Evolutionary conservation across 2,329 filamentous ascomycete genomes (phyloP).

Genomic region (Ceratocystis alfenasii): DNA sequence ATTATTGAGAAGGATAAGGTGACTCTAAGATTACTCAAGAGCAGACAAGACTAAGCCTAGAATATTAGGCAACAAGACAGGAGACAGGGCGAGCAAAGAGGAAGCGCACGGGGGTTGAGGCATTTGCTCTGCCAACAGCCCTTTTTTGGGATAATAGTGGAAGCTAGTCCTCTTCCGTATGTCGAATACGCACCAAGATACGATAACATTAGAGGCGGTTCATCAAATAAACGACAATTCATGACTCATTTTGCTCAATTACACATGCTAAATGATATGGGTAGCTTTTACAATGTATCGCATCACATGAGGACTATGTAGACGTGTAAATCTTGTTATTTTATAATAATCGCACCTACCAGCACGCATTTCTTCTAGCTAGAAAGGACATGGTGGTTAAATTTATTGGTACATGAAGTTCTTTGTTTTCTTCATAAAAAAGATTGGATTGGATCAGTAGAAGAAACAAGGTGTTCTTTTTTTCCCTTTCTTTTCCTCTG

Average conservation of each 20-base stretch:
- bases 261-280: not conserved
- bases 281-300: not conserved
- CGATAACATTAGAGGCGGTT: conserved; percentile 13
- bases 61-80: not conserved
- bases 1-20: conserved; percentile 99
- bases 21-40: conserved; percentile 96
- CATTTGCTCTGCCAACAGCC: not conserved
- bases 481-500: not conserved
- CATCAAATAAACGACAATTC: conserved; percentile 22
- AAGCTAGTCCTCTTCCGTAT: not conserved
- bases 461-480: not conserved
- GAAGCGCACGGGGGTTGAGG: not conserved
- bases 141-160: not conserved
- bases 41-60: conserved; percentile 68
- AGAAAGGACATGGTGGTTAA: not conserved
- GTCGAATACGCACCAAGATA: not conserved
- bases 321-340: not conserved
- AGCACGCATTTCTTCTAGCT: not conserved
- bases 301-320: not conserved
- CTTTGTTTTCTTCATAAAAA: not conserved
- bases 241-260: conserved; percentile 7
- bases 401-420: not conserved
- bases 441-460: not conserved
- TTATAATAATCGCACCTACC: not conserved
- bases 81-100: not conserved